Base-by-base conservation (phyloP, 139 green algal species). In the Ettlia oleoabundans region DNA sequence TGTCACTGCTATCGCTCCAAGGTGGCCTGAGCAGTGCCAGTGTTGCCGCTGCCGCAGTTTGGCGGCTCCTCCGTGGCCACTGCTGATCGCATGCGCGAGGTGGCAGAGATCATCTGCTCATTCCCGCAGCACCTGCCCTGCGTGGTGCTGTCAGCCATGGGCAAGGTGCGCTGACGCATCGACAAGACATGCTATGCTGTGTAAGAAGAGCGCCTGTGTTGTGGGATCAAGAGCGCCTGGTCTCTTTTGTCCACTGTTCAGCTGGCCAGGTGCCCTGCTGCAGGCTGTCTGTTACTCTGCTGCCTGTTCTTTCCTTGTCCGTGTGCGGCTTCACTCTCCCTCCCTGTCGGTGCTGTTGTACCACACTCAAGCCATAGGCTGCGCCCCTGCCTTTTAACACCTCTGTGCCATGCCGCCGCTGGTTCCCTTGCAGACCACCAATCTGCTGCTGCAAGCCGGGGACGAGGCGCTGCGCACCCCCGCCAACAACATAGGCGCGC, bases 141-240 rank as follows among this genome's bases (percentile, higher is more conserved):
- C 42, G 89, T 99, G n/a, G 96, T 99, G 22, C 86, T 99, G 51
- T 98, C 92, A 19, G 97, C 97, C 9, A 99, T 99, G 97, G 97
- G 97, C 77, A 99, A 99, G 91, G 92, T 94, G 71, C 24, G 89
- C 0, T n/a, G n/a, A n/a, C n/a, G n/a, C n/a, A n/a, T n/a, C n/a
- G n/a, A n/a, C n/a, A n/a, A n/a, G n/a, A n/a, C n/a, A n/a, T n/a
- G n/a, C n/a, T n/a, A n/a, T n/a, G n/a, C n/a, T n/a, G n/a, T n/a
- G n/a, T n/a, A n/a, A n/a, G n/a, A n/a, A n/a, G n/a, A n/a, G n/a
- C n/a, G n/a, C n/a, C n/a, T n/a, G n/a, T n/a, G n/a, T n/a, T n/a
- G n/a, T n/a, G n/a, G n/a, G n/a, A n/a, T n/a, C n/a, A n/a, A n/a
- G n/a, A n/a, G n/a, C n/a, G n/a, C n/a, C n/a, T n/a, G n/a, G n/a